Evolutionary conservation across 768 basidiomycete genomes (phyloP).

Genomic region (Podaxis pistillaris): DNA sequence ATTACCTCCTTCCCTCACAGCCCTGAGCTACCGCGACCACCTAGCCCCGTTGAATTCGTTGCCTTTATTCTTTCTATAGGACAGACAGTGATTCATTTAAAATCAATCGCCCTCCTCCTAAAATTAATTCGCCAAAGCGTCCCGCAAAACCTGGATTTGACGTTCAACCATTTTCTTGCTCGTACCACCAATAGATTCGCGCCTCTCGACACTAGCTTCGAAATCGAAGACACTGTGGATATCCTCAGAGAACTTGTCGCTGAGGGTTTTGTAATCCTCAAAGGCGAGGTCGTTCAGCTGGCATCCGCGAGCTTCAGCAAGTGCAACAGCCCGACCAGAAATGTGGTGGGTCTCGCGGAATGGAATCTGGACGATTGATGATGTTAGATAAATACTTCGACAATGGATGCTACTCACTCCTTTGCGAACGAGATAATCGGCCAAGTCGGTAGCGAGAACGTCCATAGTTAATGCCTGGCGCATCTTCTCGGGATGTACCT

Average conservation of each 20-base stretch:
- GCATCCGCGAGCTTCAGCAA: conserved; percentile 81
- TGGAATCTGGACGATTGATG: conserved; percentile 63
- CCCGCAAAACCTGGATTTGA: conserved; percentile 78
- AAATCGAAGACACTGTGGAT: conserved; percentile 89
- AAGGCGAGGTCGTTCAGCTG: conserved; percentile 81
- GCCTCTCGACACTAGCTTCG: conserved; percentile 90
- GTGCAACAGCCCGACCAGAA: conserved; percentile 92
- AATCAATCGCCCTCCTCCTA: not conserved
- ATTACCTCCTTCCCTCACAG: no score
- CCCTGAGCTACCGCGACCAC: no score
- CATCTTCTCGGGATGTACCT: conserved; percentile 95
- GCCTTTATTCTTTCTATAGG: no score
- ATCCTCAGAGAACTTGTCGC: conserved; percentile 77
- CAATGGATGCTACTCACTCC: conserved; percentile 59
- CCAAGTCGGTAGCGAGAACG: conserved; percentile 97
- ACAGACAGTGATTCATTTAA: not conserved
- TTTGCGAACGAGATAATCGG: conserved; percentile 98
- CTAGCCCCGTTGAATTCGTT: no score
- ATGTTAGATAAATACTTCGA: not conserved
- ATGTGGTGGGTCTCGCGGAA: conserved; percentile 99
- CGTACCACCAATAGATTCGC: conserved; percentile 90
- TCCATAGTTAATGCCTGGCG: conserved; percentile 90
- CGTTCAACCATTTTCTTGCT: conserved; percentile 80
- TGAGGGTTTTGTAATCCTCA: conserved; percentile 75
- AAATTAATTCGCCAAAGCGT: conserved; percentile 41